Evolutionary conservation across 805 yeast genomes (phyloP), one percentile per base, ranked within the genome.

Genomic region (Metschnikowia picachoensis): DNA sequence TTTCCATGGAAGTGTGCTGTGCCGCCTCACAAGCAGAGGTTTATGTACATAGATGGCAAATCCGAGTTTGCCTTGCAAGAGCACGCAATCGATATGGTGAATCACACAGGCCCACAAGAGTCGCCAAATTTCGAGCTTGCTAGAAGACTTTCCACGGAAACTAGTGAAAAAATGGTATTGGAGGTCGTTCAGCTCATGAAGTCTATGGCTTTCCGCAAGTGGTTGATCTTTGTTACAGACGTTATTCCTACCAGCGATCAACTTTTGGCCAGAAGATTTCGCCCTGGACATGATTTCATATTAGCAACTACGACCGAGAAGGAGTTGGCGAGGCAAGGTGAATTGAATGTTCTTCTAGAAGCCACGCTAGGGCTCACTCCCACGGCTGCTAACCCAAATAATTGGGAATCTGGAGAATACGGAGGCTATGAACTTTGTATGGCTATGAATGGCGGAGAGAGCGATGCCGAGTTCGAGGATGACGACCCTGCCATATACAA

Each of bases 371-470:
- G 83, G 45, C 63, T 94, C 37, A 92, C 98, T 0, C 96, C 97
- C 0, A 70, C 72, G 3, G 76, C 76, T 4, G 49, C 49, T 6
- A 61, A 60, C 38, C 76, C 85, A 2, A 67, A 70, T 47, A 87
- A 87, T 34, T 92, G 97, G 97, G 87, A 81, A 40, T 72, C 79
- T 30, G 95, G 95, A n/a, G 96, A 88, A 57, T 68, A 75, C 40
- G 99, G 99, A 32, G 99, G 97, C 2, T 94, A 95, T 66, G 97
- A 94, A 60, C 70, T 95, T 43, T 84, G 92, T 59, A 87, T 94
- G 95, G 71, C 76, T n/a, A 69, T 76, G 49, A 79, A 78, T 37
- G 73, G 67, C 2, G 74, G 67, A 3, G 77, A 70, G 20, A 76
- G 68, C 17, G 72, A 71, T 28, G 78, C 69, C 11, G 77, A 70